Evolutionary conservation across 2,329 filamentous ascomycete genomes (phyloP).

Genomic region (Pyrenochaeta sp.): DNA sequence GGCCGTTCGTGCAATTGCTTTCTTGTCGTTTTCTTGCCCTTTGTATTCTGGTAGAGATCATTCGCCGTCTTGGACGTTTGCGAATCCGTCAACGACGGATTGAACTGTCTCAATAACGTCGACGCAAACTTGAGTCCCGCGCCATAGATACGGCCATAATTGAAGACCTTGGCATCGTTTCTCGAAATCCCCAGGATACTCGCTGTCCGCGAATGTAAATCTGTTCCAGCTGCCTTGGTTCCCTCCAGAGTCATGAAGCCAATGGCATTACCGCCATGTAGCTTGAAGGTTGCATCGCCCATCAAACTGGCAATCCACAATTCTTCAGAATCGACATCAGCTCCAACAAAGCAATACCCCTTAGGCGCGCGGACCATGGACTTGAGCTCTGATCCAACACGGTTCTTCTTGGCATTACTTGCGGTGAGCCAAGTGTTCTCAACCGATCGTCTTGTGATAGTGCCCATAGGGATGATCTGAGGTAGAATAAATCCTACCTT

Average conservation of each 20-base stretch:
- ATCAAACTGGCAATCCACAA: constrained; percentile 97
- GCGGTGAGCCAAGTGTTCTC: constrained; percentile 99
- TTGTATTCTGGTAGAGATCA: constrained; percentile 86
- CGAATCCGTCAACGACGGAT: constrained; percentile 79
- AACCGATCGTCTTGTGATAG: constrained; percentile 90
- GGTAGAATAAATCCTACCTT: constrained; percentile 85
- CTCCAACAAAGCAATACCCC: constrained; percentile 92
- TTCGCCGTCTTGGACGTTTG: constrained; percentile 79
- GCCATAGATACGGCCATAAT: constrained; percentile 98
- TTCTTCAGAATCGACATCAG: constrained; percentile 96
- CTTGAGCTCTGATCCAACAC: constrained; percentile 95
- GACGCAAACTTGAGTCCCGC: constrained; percentile 93
- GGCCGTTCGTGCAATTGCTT: constrained; percentile 74
- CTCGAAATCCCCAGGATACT: constrained; percentile 90
- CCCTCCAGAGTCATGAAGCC: constrained; percentile 99
- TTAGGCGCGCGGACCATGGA: constrained; percentile 93
- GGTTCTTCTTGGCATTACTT: constrained; percentile 94
- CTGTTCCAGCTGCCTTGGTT: constrained; percentile 90
- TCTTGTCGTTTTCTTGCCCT: constrained; percentile 83
- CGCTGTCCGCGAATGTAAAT: constrained; percentile 93
- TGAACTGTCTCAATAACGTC: constrained; percentile 91
- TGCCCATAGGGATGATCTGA: constrained; percentile 98
- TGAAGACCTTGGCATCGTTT: constrained; percentile 97
- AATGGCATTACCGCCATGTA: constrained; percentile 95
- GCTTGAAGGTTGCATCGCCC: constrained; percentile 90